Base-by-base conservation (phyloP, 2,329 filamentous ascomycete genomes). In the Aspergillus novoparasiticus region DNA sequence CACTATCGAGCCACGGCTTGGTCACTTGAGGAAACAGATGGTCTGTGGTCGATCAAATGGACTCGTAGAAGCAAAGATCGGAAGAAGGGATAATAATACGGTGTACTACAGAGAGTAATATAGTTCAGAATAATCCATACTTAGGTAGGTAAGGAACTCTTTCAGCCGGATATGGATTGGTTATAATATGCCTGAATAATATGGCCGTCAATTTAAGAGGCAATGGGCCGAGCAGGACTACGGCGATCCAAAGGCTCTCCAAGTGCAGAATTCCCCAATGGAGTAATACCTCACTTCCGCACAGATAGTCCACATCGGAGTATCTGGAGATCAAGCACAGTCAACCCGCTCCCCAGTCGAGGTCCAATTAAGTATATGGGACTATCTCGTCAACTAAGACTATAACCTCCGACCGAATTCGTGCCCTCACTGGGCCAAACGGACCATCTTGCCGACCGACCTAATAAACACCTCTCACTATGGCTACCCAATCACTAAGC, bases 401-500 rank as follows among this genome's bases (percentile, higher is more conserved):
- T 19, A 39, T 34, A 55, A 10, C n/a, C n/a, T 23, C 5, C 14
- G 30, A 30, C 39, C 16, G 4, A 21, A 32, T 14, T 39, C 21
- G 26, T 55, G 56, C 61, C 61, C 64, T 50, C 26, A 4, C 39
- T 36, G 57, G 59, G 57, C 36, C 45, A n/a, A 39, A 45, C 23
- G n/a, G 45, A 36, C 16, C 19, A 19, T n/a, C 26, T 43, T 28
- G 12, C 46, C 36, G 32, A 9, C 26, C 19, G 23, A 28, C 39
- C 30, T 21, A 26, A 56, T 41, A 50, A 59, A 41, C 39, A 36
- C 32, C 58, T 57, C 81, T 55, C 51, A 8, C 69, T 55, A 78
- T 79, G 68, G 71, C 71, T 75, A 76, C 79, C 45, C 79, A 81
- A 64, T 81, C 82, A 57, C 79, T 90, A 61, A 79, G 82, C 66